phyloP scores from a whole-genome alignment of 345 rosid genomes.

The Kernera saxatilis region DNA sequence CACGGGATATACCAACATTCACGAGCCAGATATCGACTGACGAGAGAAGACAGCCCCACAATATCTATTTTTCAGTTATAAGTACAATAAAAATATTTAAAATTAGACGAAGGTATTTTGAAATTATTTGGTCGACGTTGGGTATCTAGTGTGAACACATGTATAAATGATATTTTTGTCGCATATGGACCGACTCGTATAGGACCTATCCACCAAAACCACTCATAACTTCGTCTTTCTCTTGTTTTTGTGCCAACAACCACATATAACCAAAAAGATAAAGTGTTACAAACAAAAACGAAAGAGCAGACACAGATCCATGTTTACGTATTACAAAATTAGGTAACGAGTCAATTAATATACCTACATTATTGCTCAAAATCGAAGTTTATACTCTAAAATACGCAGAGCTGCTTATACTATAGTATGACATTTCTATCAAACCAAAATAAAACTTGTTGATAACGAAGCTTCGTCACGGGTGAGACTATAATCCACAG shows the following conservation, averaged over 20 bases:
- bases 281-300: slow-evolving; percentile 15
- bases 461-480: slow-evolving; percentile 32
- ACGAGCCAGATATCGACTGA: slow-evolving; percentile 18
- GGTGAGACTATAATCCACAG: neutral
- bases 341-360: neutral
- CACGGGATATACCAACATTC: slow-evolving; percentile 28
- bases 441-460: neutral
- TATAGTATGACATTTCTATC: neutral
- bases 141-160: slow-evolving; percentile 7
- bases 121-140: slow-evolving; percentile 16
- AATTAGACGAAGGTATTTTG: neutral
- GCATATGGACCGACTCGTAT: slow-evolving; percentile 11
- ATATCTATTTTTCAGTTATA: neutral
- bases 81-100: neutral
- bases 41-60: slow-evolving; percentile 13
- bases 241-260: slow-evolving; percentile 13
- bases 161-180: slow-evolving; percentile 24
- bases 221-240: neutral
- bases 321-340: neutral
- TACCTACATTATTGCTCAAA: neutral
- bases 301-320: slow-evolving; percentile 5
- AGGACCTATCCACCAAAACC: slow-evolving; percentile 11
- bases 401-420: neutral
- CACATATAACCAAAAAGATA: slow-evolving; percentile 24
- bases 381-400: neutral